These are phyloP conservation scores for Pseudogymnoascus sp. DNA, from an alignment of 2,329 filamentous ascomycete genomes.

Conservation along the genomic window DNA sequence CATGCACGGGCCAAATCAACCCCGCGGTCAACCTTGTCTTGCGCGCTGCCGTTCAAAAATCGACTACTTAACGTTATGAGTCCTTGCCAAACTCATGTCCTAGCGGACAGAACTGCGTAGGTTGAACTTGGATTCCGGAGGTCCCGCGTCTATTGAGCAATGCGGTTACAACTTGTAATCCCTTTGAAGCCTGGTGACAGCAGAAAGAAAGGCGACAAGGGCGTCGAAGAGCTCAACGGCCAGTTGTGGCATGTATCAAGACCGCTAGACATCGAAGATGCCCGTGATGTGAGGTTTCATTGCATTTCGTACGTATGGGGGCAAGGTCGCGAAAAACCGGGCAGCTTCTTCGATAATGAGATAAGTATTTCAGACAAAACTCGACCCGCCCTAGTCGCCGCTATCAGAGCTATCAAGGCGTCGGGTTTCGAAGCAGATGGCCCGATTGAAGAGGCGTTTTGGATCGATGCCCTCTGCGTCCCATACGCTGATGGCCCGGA, in stretches of 20 bases:
- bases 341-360: conserved; percentile 18
- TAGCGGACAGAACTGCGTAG: not conserved
- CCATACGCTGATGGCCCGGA: conserved; percentile 14
- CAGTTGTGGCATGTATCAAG: conserved; percentile 16
- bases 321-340: conserved; percentile 10
- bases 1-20: conserved; percentile 2
- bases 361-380: conserved; percentile 18
- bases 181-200: conserved; percentile 11
- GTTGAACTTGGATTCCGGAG: not conserved
- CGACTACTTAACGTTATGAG: not conserved
- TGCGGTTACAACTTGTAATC: conserved; percentile 14
- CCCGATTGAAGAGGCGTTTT: conserved; percentile 15
- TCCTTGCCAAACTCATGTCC: not conserved
- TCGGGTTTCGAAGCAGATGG: not conserved
- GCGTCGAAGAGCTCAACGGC: conserved; percentile 17
- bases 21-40: not conserved
- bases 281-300: conserved; percentile 13
- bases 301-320: conserved; percentile 21
- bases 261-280: conserved; percentile 9
- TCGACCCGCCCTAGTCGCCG: conserved; percentile 16
- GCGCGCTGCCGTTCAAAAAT: not conserved
- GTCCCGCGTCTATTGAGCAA: not conserved
- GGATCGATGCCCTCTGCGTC: conserved; percentile 20
- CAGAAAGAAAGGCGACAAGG: conserved; percentile 13
- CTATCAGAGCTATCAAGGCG: conserved; percentile 14